These are phyloP conservation scores for Teunomyces lycoperdinae DNA, from an alignment of 805 yeast species.

Conservation along the genomic window DNA sequence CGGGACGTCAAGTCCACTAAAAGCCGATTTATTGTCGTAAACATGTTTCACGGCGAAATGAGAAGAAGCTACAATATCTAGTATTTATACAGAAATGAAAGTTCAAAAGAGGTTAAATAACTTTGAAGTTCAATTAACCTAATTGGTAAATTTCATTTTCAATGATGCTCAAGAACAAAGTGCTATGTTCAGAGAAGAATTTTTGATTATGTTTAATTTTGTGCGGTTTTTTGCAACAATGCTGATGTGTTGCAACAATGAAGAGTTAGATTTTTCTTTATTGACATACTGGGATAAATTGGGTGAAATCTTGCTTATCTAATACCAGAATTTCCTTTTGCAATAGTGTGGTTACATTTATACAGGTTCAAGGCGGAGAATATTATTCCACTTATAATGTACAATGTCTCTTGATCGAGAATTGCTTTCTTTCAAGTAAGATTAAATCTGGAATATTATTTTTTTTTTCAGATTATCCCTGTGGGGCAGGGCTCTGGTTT, in stretches of 20 bases:
- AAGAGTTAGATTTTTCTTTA: too few species aligned
- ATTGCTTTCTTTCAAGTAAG: too few species aligned
- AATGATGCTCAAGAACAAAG: neutral
- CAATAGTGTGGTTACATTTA: too few species aligned
- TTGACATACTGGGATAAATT: neutral
- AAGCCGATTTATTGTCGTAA: constrained; percentile 6
- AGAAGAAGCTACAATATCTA: neutral
- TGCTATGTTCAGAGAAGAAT: neutral
- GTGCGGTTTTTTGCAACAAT: neutral
- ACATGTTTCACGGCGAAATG: constrained; percentile 2
- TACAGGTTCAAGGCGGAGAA: too few species aligned
- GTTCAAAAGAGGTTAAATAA: neutral
- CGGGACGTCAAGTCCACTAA: constrained; percentile 15
- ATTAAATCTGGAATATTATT: too few species aligned
- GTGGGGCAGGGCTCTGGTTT: too few species aligned
- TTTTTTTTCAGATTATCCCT: too few species aligned
- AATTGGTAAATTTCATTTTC: neutral
- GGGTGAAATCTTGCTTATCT: neutral
- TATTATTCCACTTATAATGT: too few species aligned
- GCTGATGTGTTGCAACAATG: neutral
- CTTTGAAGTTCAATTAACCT: neutral
- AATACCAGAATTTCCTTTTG: too few species aligned
- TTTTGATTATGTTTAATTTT: neutral
- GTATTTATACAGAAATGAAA: neutral
- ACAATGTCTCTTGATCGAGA: too few species aligned